phyloP scores from a whole-genome alignment of 202 grass and related monocot genomes.

The Schoenoplectus triqueter region DNA sequence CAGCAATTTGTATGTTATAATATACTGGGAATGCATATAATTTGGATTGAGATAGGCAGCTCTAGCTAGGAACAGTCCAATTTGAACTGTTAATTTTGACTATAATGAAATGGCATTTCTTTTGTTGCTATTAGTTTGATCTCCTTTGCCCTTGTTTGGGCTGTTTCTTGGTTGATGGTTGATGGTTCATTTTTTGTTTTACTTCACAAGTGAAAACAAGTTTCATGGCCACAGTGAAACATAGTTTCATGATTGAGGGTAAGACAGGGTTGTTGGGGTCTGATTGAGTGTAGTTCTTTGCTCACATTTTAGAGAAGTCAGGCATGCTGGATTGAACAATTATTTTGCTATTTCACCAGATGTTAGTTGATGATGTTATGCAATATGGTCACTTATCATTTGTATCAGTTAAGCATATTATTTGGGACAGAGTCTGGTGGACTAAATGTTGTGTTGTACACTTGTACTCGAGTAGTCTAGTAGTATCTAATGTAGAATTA shows the following conservation, averaged over 20 bases:
- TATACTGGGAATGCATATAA: not conserved
- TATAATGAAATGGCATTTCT: not conserved
- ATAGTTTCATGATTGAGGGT: not conserved
- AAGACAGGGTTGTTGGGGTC: not conserved
- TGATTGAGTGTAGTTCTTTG: not conserved
- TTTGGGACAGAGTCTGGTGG: not conserved
- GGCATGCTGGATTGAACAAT: not conserved
- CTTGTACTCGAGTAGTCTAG: no score
- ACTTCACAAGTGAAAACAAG: not conserved
- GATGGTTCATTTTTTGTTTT: not conserved
- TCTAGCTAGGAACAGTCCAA: not conserved
- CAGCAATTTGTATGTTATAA: constrained; percentile 1
- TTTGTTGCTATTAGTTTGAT: not conserved
- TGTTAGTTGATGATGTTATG: not conserved
- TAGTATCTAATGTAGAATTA: no score
- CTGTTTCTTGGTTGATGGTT: not conserved
- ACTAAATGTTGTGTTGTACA: not conserved
- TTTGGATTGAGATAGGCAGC: not conserved
- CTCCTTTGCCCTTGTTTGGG: not conserved
- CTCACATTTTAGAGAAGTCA: no score
- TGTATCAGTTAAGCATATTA: not conserved
- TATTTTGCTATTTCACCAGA: not conserved
- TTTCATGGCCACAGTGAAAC: not conserved
- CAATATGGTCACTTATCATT: no score
- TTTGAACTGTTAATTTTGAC: not conserved